Evolutionary conservation across 179 eudicot species (phyloP), one percentile per base, ranked within the genome.

Genomic region (Actinidia polygama): DNA sequence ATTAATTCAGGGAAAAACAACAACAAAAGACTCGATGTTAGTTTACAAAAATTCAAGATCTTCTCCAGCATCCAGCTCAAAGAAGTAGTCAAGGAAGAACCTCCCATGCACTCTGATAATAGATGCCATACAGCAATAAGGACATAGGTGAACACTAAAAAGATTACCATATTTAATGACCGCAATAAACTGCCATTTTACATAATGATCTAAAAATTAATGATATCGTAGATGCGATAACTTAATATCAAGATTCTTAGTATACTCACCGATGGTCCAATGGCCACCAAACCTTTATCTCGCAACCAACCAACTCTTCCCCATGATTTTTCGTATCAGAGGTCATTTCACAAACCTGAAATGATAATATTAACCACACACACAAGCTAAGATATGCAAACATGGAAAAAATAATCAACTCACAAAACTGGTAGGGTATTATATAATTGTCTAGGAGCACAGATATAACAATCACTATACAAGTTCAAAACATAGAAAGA

Each of bases 221-320:
- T 8, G 47, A 73, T 36, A 62, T 7, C 21, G n/a, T 19, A 5
- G 54, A 73, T 14, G 30, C 11, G 71, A 16, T 18, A 73, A 24
- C 59, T 16, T 36, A 79, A 72, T 19, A 40, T 80, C 51, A 80
- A 57, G 67, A 55, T 21, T 46, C 57, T 47, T 49, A 16, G 75
- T 19, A 50, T 14, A 79, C 75, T 79, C 58, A 84, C 86, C 6
- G 10, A 53, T 14, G 36, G 69, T 79, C 86, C 68, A 84, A 50
- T 16, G 86, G 86, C 86, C 86, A 91, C 92, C 91, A 91, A 80
- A 91, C 91, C 73, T 89, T 87, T 67, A 91, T 82, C 73, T 66
- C 74, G 75, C 81, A 63, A 46, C 89, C 89, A 67, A 91, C 68
- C 80, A 91, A 69, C 67, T 90, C 89, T 77, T 87, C 90, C 54